phyloP scores from a whole-genome alignment of 768 basidiomycete genomes.

The Kwoniella europaea region DNA sequence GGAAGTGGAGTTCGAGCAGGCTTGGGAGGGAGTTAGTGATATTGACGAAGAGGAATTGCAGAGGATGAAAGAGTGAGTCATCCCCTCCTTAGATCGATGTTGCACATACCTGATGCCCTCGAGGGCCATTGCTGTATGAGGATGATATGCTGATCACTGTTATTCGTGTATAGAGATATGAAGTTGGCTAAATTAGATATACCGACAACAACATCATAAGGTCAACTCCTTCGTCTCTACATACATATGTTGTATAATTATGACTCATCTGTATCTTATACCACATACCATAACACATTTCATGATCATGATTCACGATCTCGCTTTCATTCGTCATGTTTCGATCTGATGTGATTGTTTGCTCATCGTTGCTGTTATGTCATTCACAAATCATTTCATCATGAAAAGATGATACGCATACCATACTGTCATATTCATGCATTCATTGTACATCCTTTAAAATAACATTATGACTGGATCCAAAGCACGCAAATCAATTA shows the following conservation, averaged over 20 bases:
- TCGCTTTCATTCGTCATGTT: no score
- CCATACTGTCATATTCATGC: no score
- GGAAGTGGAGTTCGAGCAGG: slow-evolving; percentile 61
- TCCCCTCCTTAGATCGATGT: not conserved
- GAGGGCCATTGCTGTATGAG: not conserved
- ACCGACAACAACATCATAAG: not conserved
- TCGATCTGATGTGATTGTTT: no score
- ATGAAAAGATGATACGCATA: no score
- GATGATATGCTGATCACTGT: not conserved
- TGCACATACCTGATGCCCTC: not conserved
- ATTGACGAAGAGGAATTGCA: slow-evolving; percentile 54
- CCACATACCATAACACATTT: no score
- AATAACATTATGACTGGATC: not conserved
- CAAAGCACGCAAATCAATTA: no score
- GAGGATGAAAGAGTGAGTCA: slow-evolving; percentile 47
- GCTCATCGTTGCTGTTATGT: no score
- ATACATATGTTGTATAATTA: not conserved
- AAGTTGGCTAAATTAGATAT: slow-evolving; percentile 9
- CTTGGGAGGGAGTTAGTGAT: slow-evolving; percentile 56
- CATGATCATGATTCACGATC: no score
- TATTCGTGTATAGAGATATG: not conserved
- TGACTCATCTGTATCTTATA: not conserved
- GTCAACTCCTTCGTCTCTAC: not conserved
- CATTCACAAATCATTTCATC: no score
- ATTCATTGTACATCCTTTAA: not conserved